These are phyloP conservation scores for Aspergillus aculeatus DNA, from an alignment of 2,329 filamentous ascomycete genomes.

Conservation along the genomic window DNA sequence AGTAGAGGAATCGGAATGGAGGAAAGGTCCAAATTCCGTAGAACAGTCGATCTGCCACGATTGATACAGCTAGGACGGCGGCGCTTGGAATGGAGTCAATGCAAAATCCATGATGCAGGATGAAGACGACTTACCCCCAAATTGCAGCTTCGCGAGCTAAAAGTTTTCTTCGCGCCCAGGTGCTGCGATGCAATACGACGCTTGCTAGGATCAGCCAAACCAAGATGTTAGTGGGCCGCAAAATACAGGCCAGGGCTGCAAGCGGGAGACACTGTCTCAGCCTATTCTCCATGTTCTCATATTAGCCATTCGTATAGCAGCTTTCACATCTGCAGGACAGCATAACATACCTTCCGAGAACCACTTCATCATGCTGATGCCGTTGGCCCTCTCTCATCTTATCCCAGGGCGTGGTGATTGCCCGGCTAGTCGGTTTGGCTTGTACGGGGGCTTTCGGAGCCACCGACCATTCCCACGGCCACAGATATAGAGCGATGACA, in stretches of 20 bases:
- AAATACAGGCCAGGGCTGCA: slow-evolving; percentile 76
- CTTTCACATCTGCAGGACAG: not conserved
- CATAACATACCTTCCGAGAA: slow-evolving; percentile 27
- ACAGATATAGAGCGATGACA: slow-evolving; percentile 72
- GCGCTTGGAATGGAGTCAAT: slow-evolving; percentile 25
- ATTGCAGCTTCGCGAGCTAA: slow-evolving; percentile 64
- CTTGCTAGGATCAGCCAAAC: slow-evolving; percentile 73
- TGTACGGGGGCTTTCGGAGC: slow-evolving; percentile 22
- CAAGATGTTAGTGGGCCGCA: slow-evolving; percentile 85
- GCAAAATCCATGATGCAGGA: slow-evolving; percentile 11
- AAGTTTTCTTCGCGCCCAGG: slow-evolving; percentile 46
- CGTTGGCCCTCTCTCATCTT: not conserved
- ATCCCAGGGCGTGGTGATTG: not conserved
- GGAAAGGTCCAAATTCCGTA: slow-evolving; percentile 88
- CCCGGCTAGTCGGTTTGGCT: not conserved
- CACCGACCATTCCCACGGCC: slow-evolving; percentile 76
- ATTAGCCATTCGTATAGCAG: slow-evolving; percentile 2
- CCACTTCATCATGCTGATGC: slow-evolving; percentile 10
- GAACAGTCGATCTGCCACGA: slow-evolving; percentile 70
- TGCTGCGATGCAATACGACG: slow-evolving; percentile 50
- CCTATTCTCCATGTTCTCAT: slow-evolving; percentile 34
- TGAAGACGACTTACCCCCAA: slow-evolving; percentile 49
- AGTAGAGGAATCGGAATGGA: slow-evolving; percentile 79
- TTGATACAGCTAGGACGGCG: slow-evolving; percentile 62
- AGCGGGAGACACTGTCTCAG: slow-evolving; percentile 66